Percentiles rank a stretch among this genome's conserved stretches.
These are phyloP conservation scores for Epipyxis sp. DNA, from an alignment of 108 stramenopile genomes.

Conservation along the genomic window DNA sequence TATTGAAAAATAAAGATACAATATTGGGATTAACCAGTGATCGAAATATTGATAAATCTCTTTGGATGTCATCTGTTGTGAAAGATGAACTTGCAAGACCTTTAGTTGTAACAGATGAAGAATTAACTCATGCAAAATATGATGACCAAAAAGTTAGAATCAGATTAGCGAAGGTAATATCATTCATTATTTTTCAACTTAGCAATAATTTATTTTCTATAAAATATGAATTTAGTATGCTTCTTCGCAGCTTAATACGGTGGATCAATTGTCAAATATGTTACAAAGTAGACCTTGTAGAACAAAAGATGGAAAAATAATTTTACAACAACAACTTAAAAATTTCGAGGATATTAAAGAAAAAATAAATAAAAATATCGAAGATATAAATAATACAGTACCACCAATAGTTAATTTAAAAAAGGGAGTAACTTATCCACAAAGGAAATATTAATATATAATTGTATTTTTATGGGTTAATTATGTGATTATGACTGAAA, in stretches of 20 bases:
- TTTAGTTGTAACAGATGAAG: constrained; percentile 11
- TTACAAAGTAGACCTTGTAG: neutral
- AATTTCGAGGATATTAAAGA: neutral
- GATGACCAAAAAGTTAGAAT: neutral
- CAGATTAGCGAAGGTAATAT: neutral
- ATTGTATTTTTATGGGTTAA: too few species aligned
- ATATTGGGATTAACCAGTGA: constrained; percentile 14
- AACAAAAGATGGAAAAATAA: constrained; percentile 6
- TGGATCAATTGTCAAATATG: neutral
- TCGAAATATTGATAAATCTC: neutral
- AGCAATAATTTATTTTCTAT: neutral
- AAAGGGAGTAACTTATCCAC: neutral
- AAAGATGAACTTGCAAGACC: constrained; percentile 26
- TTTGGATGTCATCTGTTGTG: constrained; percentile 12
- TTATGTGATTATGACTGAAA: too few species aligned
- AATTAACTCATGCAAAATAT: neutral
- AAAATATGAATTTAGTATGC: neutral
- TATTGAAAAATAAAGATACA: constrained; percentile 29
- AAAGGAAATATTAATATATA: constrained; percentile 22
- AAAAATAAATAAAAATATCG: neutral
- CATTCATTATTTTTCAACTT: neutral
- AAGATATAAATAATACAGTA: too few species aligned
- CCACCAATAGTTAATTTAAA: too few species aligned
- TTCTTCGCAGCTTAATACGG: neutral
- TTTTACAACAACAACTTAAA: neutral